Conservation (phyloP, 2,329 filamentous ascomycete species). For the Penicillium hordei region DNA sequence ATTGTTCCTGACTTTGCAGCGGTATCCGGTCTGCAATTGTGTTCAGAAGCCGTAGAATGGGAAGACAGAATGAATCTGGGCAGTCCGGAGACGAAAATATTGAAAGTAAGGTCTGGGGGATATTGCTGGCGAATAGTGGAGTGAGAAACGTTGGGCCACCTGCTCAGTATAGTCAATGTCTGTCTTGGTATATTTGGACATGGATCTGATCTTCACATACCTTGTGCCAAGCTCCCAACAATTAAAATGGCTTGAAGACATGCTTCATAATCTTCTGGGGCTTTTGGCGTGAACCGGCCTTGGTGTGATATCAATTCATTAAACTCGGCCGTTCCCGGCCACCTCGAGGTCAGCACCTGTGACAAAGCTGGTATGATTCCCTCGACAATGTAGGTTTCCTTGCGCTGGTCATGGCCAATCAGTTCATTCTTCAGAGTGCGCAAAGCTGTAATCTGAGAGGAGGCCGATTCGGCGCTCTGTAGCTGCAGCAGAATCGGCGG, state of each 20-base stretch:
- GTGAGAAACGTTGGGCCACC: constrained; percentile 76
- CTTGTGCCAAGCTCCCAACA: constrained; percentile 80
- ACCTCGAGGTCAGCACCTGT: constrained; percentile 50
- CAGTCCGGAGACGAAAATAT: constrained; percentile 66
- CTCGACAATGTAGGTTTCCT: constrained; percentile 71
- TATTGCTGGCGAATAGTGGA: constrained; percentile 67
- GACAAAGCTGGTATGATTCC: constrained; percentile 61
- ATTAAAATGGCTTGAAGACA: constrained; percentile 79
- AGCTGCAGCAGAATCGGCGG: constrained; percentile 59
- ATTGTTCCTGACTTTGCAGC: constrained; percentile 53
- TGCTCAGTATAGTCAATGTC: constrained; percentile 40
- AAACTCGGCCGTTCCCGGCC: constrained; percentile 34
- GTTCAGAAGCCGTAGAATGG: constrained; percentile 72
- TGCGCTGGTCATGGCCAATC: constrained; percentile 82
- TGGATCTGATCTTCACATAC: constrained; percentile 49
- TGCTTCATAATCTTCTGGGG: constrained; percentile 63
- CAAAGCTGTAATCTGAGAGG: constrained; percentile 56
- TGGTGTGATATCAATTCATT: constrained; percentile 26
- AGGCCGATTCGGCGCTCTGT: constrained; percentile 50
- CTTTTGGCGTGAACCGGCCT: constrained; percentile 40
- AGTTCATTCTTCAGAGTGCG: constrained; percentile 82
- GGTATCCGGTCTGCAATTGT: constrained; percentile 67
- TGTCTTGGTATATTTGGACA: not conserved
- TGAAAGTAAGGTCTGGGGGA: constrained; percentile 68
- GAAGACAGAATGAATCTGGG: constrained; percentile 65